Evolutionary conservation across 2,329 filamentous ascomycete species (phyloP).

Genomic region (Fusarium nematophilum): DNA sequence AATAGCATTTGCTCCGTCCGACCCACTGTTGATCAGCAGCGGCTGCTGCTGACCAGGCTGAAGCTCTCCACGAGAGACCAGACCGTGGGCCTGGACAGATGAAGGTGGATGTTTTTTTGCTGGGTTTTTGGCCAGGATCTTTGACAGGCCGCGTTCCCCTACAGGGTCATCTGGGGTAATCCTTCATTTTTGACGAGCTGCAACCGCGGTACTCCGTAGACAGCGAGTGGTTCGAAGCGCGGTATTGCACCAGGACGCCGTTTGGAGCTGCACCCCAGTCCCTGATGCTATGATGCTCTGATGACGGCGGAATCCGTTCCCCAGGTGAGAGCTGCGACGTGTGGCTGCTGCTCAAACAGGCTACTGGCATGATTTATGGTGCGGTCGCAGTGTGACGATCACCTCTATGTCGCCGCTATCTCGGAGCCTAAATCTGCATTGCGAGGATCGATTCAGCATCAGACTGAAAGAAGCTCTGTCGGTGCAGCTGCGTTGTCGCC

Average conservation of each 20-base stretch:
- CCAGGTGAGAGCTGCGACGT: too few species aligned
- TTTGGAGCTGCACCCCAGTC: neutral
- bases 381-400: neutral
- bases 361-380: conserved; percentile 18
- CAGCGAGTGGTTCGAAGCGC: conserved; percentile 10
- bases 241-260: neutral
- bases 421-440: conserved; percentile 8
- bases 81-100: neutral
- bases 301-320: conserved; percentile 2
- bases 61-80: too few species aligned
- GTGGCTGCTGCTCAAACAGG: neutral
- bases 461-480: neutral
- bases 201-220: conserved; percentile 21
- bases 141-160: neutral
- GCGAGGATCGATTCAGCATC: conserved; percentile 2
- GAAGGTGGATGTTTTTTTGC: too few species aligned
- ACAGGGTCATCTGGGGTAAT: conserved; percentile 25
- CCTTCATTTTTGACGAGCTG: neutral
- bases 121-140: neutral
- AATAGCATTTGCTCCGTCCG: too few species aligned
- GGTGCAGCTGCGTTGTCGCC: neutral
- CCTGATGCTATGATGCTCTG: conserved; percentile 13
- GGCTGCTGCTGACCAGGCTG: too few species aligned
- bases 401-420: too few species aligned
- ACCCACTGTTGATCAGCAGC: too few species aligned